Percentiles rank a stretch among this genome's conserved stretches.
Evolutionary conservation across 805 yeast genomes (phyloP).

Genomic region (Candida insectorum): DNA sequence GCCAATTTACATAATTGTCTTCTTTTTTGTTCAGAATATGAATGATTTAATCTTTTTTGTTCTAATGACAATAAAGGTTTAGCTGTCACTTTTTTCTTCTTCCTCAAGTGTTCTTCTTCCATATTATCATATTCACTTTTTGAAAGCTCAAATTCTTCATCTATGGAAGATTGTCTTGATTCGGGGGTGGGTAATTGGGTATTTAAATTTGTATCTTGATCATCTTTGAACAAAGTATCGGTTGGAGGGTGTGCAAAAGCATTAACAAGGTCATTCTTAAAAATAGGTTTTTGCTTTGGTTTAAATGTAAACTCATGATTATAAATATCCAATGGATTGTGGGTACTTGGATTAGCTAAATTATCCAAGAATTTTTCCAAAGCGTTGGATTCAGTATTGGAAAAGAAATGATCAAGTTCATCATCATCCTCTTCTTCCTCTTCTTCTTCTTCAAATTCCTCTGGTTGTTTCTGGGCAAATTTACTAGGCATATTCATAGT

Average conservation of each 20-base stretch:
- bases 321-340: slow-evolving; percentile 32
- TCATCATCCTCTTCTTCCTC: slow-evolving; percentile 15
- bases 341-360: slow-evolving; percentile 25
- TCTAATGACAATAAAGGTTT: slow-evolving; percentile 37
- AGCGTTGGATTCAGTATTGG: slow-evolving; percentile 34
- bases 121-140: slow-evolving; percentile 1
- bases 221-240: slow-evolving; percentile 3
- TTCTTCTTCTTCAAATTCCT: slow-evolving; percentile 2
- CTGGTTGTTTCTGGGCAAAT: neutral
- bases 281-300: slow-evolving; percentile 6
- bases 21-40: slow-evolving; percentile 41
- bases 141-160: slow-evolving; percentile 10
- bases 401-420: slow-evolving; percentile 34
- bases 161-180: slow-evolving; percentile 23
- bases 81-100: slow-evolving; percentile 24
- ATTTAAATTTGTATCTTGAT: neutral
- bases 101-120: slow-evolving; percentile 8
- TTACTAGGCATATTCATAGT: slow-evolving; percentile 1
- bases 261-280: slow-evolving; percentile 23
- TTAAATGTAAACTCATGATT: slow-evolving; percentile 14
- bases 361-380: slow-evolving; percentile 41
- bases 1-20: slow-evolving; percentile 43
- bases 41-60: slow-evolving; percentile 41
- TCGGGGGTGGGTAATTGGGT: slow-evolving; percentile 34
- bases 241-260: slow-evolving; percentile 22